These are phyloP conservation scores for Phytopythium oedochilum DNA, from an alignment of 352 stramenopile genomes.

Conservation along the genomic window DNA sequence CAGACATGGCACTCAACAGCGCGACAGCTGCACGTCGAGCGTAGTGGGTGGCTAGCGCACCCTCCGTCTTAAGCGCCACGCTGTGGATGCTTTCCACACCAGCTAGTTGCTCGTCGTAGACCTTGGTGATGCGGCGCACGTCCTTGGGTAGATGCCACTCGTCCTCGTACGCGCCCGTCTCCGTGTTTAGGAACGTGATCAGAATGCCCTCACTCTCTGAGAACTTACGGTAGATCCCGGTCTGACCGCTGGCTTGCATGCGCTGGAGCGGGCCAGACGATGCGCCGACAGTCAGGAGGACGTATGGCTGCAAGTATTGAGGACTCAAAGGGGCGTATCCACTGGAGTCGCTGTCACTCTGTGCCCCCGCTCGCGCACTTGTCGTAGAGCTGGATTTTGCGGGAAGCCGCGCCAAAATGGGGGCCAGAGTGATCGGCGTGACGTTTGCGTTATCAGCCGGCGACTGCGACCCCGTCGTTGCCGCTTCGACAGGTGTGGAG, in stretches of 20 bases:
- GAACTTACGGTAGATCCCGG: conserved; percentile 59
- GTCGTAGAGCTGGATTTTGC: conserved; percentile 15
- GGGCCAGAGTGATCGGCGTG: conserved; percentile 74
- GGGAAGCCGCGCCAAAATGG: conserved; percentile 52
- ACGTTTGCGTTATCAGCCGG: conserved; percentile 45
- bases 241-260: conserved; percentile 56
- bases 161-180: conserved; percentile 83
- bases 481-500: not conserved
- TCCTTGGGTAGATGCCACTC: conserved; percentile 73
- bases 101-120: conserved; percentile 75
- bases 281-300: conserved; percentile 77
- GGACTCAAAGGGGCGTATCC: conserved; percentile 67
- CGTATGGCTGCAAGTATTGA: conserved; percentile 61
- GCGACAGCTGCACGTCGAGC: conserved; percentile 50
- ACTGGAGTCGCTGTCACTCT: conserved; percentile 17
- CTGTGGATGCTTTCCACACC: conserved; percentile 70
- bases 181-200: conserved; percentile 81
- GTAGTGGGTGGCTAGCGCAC: conserved; percentile 81
- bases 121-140: conserved; percentile 68
- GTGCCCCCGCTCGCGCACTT: conserved; percentile 1
- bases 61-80: conserved; percentile 71
- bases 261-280: conserved; percentile 65
- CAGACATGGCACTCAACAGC: conserved; percentile 19
- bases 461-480: not conserved
- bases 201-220: conserved; percentile 60